Evolutionary conservation across 2,329 filamentous ascomycete species (phyloP), one percentile per base, ranked within the genome.

Genomic region (Albophoma yamanashiensis): DNA sequence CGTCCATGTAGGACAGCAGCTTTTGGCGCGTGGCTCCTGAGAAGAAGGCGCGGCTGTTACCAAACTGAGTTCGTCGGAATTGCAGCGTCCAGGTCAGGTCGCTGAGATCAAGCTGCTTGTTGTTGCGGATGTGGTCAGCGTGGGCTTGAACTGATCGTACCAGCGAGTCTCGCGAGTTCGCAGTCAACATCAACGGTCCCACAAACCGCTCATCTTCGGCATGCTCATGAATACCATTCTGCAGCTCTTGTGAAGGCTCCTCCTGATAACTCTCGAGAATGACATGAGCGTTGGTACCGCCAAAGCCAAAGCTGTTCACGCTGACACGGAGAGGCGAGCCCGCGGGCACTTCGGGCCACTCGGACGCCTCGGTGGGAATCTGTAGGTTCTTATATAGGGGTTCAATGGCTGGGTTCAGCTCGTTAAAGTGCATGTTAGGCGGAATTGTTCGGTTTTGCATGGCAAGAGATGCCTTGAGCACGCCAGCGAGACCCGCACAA

Each of bases 301-400:
- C 79, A 63, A 76, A 81, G 2, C 79, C 79, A 62, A 81, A 82
- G 47, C 73, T 76, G 66, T 80, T 80, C 57, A 81, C 71, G 60
- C 75, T 76, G 20, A 71, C 76, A 12, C 78, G 74, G 2, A 76
- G 72, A 45, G 59, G 59, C 20, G 40, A 22, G n/a, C 31, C 38
- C 11, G 36, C 39, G 0, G 45, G 59, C n/a, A 60, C 45, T 22
- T 57, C 57, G 5, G 68, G 69, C 68, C 67, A 70, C 15, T 67
- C 60, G 15, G 43, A 60, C 9, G 63, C 11, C 14, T 63, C 58
- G 1, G 62, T 64, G 1, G 66, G 64, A 15, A 72, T 61, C 39
- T 64, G 40, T 3, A 72, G 60, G 2, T 62, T 57, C 1, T 25
- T 31, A 38, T 66, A 68, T 25, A 66, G 70, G 0, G 70, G 68